Percentiles rank a stretch among this genome's conserved stretches.
These are phyloP conservation scores for Wickerhamiella bombiphila DNA, from an alignment of 805 yeast genomes.

Conservation along the genomic window DNA sequence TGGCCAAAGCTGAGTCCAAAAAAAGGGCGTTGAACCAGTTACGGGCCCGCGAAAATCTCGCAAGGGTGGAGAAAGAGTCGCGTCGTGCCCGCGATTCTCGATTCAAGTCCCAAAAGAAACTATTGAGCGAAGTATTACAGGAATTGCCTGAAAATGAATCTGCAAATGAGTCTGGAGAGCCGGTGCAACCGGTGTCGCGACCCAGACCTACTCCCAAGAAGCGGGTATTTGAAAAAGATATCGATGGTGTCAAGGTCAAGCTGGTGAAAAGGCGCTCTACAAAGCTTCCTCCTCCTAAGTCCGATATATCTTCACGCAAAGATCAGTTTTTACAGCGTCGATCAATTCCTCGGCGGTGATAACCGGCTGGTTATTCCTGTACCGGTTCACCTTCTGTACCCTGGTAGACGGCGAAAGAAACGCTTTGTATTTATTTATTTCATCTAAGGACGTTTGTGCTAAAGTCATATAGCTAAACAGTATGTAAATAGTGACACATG, in stretches of 20 bases:
- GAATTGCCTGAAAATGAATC: constrained; percentile 10
- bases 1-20: constrained; percentile 10
- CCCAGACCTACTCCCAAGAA: constrained; percentile 3
- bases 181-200: constrained; percentile 1
- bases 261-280: constrained; percentile 14
- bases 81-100: constrained; percentile 19
- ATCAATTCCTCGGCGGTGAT: constrained; percentile 10
- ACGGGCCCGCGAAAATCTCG: constrained; percentile 7
- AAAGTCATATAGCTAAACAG: too few relatives aligned
- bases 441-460: not conserved
- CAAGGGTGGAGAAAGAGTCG: constrained; percentile 14
- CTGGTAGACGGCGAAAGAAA: constrained; percentile 4
- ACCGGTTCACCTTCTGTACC: constrained; percentile 3
- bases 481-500: too few relatives aligned
- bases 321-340: constrained; percentile 20
- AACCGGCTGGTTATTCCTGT: too few relatives aligned
- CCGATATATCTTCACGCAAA: constrained; percentile 9
- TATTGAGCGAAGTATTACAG: constrained; percentile 17
- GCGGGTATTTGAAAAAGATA: constrained; percentile 10
- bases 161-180: constrained; percentile 7
- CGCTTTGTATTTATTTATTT: not conserved
- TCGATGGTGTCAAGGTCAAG: constrained; percentile 18
- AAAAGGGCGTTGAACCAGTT: constrained; percentile 6
- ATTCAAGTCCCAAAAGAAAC: constrained; percentile 14
- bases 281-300: constrained; percentile 20